These are phyloP conservation scores for Colletotrichum zoysiae DNA, from an alignment of 2,329 filamentous ascomycete genomes.

Conservation along the genomic window DNA sequence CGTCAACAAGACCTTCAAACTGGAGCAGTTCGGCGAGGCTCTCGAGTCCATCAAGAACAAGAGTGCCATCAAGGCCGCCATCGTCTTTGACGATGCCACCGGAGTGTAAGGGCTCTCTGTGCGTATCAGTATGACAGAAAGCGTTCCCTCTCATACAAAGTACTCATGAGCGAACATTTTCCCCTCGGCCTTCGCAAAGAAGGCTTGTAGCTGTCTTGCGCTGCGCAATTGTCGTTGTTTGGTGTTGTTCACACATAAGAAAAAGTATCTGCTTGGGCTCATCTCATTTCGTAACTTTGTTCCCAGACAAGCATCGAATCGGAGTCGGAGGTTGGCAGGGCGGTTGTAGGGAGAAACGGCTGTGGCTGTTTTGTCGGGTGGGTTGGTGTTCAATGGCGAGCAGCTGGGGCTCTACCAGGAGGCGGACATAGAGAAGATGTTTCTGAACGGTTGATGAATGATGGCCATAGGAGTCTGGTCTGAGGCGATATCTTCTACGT, in stretches of 20 bases:
- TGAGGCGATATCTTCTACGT: background rate
- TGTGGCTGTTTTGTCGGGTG: background rate
- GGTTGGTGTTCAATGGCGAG: background rate
- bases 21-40: conserved; percentile 80
- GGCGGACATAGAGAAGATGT: conserved; percentile 19
- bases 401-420: background rate
- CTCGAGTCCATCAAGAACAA: conserved; percentile 79
- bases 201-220: background rate
- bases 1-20: conserved; percentile 78
- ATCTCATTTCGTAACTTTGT: conserved; percentile 31
- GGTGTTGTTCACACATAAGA: background rate
- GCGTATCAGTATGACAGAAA: conserved; percentile 28
- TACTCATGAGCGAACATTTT: background rate
- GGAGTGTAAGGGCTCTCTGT: conserved; percentile 42
- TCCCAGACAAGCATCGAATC: conserved; percentile 37
- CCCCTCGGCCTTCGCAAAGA: background rate
- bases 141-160: background rate
- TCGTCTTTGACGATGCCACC: conserved; percentile 71
- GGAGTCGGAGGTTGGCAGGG: conserved; percentile 33
- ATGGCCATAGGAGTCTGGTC: conserved; percentile 6
- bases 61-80: conserved; percentile 79
- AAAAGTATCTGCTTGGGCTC: conserved; percentile 28
- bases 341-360: conserved; percentile 26
- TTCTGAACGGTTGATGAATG: conserved; percentile 10
- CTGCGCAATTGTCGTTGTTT: conserved; percentile 10